Evolutionary conservation across 495 filamentous ascomycete species (phyloP), one percentile per base, ranked within the genome.

Genomic region (Parmelia sp.): DNA sequence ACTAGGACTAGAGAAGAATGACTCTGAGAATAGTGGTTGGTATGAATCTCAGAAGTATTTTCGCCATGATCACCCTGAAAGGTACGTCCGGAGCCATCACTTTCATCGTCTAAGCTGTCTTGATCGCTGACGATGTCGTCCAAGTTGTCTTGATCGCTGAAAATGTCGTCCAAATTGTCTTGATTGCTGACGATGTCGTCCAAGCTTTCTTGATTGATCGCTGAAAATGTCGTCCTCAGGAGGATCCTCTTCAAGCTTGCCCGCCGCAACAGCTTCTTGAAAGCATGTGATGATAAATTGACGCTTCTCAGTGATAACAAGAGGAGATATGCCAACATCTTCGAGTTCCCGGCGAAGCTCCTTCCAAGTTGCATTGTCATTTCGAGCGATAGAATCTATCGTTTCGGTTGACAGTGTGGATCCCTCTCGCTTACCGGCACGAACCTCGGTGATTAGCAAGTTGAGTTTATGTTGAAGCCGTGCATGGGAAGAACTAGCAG

Each of bases 241-340:
- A 19, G 47, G 11, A 21, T 64, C 58, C 39, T 69, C 65, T 23
- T 67, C 47, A 42, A 68, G 36, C 10, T 35, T 23, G 5, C 68
- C 61, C 40, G 36, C 42, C 17, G 58, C 66, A 11, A 65, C 39
- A 23, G 66, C 68, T 25, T 68, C 57, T 59, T 70, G 42, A 42
- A 70, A 65, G 66, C 68, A 70, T 10, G 56, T 36, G 14, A 57
- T 58, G 49, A 70, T 68, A 29, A 65, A 68, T 19, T 61, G 23
- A 17, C 57, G 45, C n/a, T 70, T 60, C 58, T 70, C 66, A 17
- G 25, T 51, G 21, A 70, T 27, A 3, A 62, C 44, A 0, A 33
- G 31, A 21, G 61, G 39, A 12, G 68, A 68, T 14, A 70, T 62
- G 4, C 68, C 65, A 55, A 70, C 40, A 49, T 68, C 65, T 45